These are phyloP conservation scores for Epichloe festucae DNA, from an alignment of 2,329 filamentous ascomycete genomes.

Conservation along the genomic window DNA sequence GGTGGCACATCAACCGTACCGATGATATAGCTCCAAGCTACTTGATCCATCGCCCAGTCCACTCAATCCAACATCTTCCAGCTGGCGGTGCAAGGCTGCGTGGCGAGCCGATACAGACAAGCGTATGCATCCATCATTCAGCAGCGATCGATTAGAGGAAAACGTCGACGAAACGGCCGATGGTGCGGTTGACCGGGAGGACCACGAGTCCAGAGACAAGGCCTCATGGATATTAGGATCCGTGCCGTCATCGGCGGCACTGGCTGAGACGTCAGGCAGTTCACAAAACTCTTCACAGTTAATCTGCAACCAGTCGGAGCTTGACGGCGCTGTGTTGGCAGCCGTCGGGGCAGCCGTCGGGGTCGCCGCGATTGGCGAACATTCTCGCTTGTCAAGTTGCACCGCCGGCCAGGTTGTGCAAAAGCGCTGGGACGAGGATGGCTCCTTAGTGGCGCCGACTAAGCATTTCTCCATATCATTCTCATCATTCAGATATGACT, in stretches of 20 bases:
- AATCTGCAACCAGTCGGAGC: neutral
- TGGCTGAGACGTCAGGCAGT: neutral
- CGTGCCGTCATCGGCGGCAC: neutral
- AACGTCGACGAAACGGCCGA: neutral
- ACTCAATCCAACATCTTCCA: slow-evolving; percentile 5
- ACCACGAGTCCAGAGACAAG: neutral
- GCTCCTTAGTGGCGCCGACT: neutral
- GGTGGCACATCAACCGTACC: neutral
- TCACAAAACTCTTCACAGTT: neutral
- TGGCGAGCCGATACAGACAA: neutral
- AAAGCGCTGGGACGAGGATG: neutral
- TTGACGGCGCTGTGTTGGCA: neutral
- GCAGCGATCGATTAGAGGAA: neutral
- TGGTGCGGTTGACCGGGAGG: neutral
- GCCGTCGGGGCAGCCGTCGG: neutral
- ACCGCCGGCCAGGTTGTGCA: neutral
- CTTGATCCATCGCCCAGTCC: slow-evolving; percentile 2
- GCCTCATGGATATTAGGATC: neutral
- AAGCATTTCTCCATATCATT: slow-evolving; percentile 1
- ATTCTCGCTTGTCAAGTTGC: neutral
- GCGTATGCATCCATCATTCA: neutral
- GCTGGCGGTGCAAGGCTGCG: slow-evolving; percentile 1
- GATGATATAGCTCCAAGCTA: slow-evolving; percentile 2
- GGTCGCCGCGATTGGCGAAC: neutral
- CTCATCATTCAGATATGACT: slow-evolving; percentile 2